phyloP scores from a whole-genome alignment of 1,284 basidiomycete species.

The Ustilago vetiveriae region DNA sequence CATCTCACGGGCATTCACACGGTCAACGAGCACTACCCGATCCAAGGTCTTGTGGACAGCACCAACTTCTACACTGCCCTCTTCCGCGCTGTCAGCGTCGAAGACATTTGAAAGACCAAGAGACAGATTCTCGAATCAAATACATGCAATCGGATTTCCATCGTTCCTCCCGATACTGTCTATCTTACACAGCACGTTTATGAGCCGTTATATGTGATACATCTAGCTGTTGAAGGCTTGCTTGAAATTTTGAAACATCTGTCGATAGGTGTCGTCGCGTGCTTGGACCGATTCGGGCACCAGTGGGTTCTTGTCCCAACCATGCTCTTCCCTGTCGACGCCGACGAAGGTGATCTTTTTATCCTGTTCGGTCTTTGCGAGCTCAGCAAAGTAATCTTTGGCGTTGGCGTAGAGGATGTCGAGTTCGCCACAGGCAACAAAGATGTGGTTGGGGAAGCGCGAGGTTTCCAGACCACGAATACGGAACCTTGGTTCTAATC shows the following conservation, averaged over 20 bases:
- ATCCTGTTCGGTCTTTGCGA: slow-evolving; percentile 30
- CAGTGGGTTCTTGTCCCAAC: slow-evolving; percentile 55
- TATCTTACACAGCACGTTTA: neutral
- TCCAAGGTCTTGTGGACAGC: slow-evolving; percentile 68
- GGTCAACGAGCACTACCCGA: slow-evolving; percentile 72
- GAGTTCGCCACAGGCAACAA: slow-evolving; percentile 47
- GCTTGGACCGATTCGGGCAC: slow-evolving; percentile 27
- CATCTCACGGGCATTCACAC: slow-evolving; percentile 73
- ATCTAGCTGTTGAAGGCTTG: slow-evolving; percentile 7
- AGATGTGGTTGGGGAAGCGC: slow-evolving; percentile 43
- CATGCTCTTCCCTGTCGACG: slow-evolving; percentile 53
- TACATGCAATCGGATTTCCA: neutral
- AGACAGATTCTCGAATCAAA: neutral
- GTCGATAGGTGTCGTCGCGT: slow-evolving; percentile 22
- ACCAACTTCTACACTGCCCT: slow-evolving; percentile 71
- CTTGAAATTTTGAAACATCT: slow-evolving; percentile 32
- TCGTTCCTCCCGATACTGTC: neutral
- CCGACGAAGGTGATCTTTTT: slow-evolving; percentile 34
- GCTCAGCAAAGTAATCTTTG: slow-evolving; percentile 37
- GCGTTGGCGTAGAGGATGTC: slow-evolving; percentile 49
- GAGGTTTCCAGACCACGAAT: slow-evolving; percentile 32
- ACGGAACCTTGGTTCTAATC: slow-evolving; percentile 28
- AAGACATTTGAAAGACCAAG: slow-evolving; percentile 28
- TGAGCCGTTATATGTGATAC: neutral
- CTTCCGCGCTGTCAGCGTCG: slow-evolving; percentile 68